phyloP scores from a whole-genome alignment of 2,329 filamentous ascomycete species.

The Graphium sp. region DNA sequence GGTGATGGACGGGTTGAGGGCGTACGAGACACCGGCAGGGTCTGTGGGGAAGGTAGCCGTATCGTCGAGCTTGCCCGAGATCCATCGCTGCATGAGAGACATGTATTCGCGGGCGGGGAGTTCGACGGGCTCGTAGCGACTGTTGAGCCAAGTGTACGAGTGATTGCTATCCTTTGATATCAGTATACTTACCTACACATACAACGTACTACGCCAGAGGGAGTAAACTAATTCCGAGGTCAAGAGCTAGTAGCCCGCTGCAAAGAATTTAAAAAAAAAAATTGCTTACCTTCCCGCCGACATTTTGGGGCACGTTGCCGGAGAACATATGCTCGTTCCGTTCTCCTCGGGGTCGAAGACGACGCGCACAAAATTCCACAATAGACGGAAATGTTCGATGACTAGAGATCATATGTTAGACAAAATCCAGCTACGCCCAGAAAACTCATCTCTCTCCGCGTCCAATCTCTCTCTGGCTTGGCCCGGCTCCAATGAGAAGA shows the following conservation, averaged over 20 bases:
- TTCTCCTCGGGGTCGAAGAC: constrained; percentile 61
- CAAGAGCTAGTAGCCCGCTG: no score
- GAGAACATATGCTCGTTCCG: constrained; percentile 57
- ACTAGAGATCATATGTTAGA: constrained; percentile 27
- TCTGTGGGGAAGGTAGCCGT: constrained; percentile 64
- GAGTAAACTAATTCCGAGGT: no score
- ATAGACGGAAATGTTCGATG: constrained; percentile 66
- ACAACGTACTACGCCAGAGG: no score
- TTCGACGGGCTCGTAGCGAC: constrained; percentile 58
- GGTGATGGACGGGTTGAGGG: constrained; percentile 30
- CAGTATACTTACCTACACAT: no score
- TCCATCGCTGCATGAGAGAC: constrained; percentile 74
- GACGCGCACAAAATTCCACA: constrained; percentile 66
- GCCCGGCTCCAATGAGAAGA: neutral
- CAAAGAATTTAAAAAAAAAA: no score
- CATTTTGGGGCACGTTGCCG: constrained; percentile 66
- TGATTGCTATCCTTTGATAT: constrained; percentile 31
- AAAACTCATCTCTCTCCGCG: neutral
- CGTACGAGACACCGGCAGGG: constrained; percentile 37
- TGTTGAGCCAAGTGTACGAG: constrained; percentile 75
- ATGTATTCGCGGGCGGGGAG: constrained; percentile 72
- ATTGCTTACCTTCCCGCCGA: constrained; percentile 59
- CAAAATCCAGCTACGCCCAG: no score
- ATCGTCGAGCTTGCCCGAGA: constrained; percentile 68
- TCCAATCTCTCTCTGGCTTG: neutral